These are phyloP conservation scores for Exophiala oligosperma DNA, from an alignment of 2,329 filamentous ascomycete species.

Conservation along the genomic window DNA sequence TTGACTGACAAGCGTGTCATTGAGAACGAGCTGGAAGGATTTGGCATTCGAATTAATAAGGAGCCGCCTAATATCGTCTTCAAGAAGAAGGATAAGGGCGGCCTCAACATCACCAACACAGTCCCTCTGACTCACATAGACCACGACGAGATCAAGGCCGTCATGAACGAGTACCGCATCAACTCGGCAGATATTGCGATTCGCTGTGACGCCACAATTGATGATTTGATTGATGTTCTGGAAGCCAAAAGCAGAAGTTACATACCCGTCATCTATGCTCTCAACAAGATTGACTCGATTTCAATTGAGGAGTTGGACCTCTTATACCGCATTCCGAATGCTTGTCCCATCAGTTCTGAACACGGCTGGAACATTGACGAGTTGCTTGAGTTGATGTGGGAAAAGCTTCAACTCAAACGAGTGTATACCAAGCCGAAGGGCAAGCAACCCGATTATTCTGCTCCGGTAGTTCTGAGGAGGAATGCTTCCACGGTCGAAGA, in stretches of 20 bases:
- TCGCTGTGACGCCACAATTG: conserved; percentile 93
- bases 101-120: conserved; percentile 93
- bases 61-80: conserved; percentile 97
- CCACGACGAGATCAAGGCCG: conserved; percentile 94
- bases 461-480: conserved; percentile 84
- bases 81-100: conserved; percentile 99
- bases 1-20: conserved; percentile 96
- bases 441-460: conserved; percentile 84
- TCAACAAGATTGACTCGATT: conserved; percentile 99
- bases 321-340: conserved; percentile 93
- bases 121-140: conserved; percentile 90
- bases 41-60: conserved; percentile 98
- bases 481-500: conserved; percentile 89
- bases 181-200: conserved; percentile 96
- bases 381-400: conserved; percentile 97
- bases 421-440: conserved; percentile 99
- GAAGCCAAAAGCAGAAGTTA: conserved; percentile 94
- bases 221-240: conserved; percentile 93
- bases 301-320: conserved; percentile 96
- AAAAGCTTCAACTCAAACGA: conserved; percentile 84
- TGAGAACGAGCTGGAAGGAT: conserved; percentile 91
- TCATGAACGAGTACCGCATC: conserved; percentile 96
- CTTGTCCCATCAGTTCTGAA: conserved; percentile 95
- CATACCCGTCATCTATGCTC: conserved; percentile 97
- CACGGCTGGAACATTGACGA: conserved; percentile 98